A percentile compares a stretch with the other conserved stretches of the same genome.
These are phyloP conservation scores for Tricholoma matsutake DNA, from an alignment of 768 basidiomycete species.

Conservation along the genomic window DNA sequence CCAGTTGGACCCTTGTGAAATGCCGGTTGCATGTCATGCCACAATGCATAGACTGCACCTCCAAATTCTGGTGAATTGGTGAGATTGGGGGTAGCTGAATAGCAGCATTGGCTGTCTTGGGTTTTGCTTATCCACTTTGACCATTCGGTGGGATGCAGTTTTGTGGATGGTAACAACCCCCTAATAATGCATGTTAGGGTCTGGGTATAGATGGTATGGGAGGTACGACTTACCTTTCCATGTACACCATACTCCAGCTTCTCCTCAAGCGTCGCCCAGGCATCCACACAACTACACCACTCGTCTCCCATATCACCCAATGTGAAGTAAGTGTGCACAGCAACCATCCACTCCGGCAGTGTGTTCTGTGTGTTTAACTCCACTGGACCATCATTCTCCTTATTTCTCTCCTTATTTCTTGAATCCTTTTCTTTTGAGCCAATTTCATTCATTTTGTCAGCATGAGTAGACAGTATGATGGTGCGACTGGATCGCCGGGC, in stretches of 20 bases:
- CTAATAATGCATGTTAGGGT: not conserved
- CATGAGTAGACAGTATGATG: constrained; percentile 6
- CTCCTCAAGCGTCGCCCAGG: constrained; percentile 8
- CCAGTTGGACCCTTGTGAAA: not conserved
- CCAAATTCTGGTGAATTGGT: constrained; percentile 9
- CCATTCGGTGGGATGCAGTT: not conserved
- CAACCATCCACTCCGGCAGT: constrained; percentile 1
- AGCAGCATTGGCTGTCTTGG: not conserved
- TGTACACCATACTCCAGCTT: constrained; percentile 1
- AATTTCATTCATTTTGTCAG: constrained; percentile 8
- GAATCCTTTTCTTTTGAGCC: not conserved
- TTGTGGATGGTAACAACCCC: not conserved
- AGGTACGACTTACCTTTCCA: not conserved
- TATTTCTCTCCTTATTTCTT: constrained; percentile 9
- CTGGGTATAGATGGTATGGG: not conserved
- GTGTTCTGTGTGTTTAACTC: not conserved
- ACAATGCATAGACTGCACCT: constrained; percentile 9
- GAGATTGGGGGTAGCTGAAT: constrained; percentile 1
- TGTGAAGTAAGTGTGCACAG: constrained; percentile 1
- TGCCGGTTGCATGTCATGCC: constrained; percentile 9
- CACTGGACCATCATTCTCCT: constrained; percentile 7
- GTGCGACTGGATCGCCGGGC: not conserved
- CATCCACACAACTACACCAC: constrained; percentile 7
- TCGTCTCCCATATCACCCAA: constrained; percentile 2
- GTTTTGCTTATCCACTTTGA: not conserved